Evolutionary conservation across 2,329 filamentous ascomycete species (phyloP), one percentile per base, ranked within the genome.

Genomic region (Berkeleyomyces basicola): DNA sequence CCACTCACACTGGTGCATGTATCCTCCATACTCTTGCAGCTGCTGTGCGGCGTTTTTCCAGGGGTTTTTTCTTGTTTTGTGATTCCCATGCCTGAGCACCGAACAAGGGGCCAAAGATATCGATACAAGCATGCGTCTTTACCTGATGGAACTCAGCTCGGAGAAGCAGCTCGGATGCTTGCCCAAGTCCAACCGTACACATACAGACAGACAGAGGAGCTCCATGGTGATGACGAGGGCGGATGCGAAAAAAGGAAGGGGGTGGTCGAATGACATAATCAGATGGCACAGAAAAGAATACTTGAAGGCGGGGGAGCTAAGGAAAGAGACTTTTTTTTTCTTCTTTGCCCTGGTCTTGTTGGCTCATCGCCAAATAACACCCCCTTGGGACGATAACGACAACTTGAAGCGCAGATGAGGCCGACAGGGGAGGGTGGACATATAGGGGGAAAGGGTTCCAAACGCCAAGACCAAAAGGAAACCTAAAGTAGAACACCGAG

Each of bases 351-450:
- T 36, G 10, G 51, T 10, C 9, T 31, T 23, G 43, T 57, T 7
- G 31, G 7, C 23, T 53, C 6, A 31, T 59, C 58, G 58, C 58
- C 58, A 59, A 59, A 59, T 14, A 23, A 44, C 58, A 43, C 58
- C 23, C 58, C 58, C 10, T 59, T 53, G 40, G 40, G 58, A 43
- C 36, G 58, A 59, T 59, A 59, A 59, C 58, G 58, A 59, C 58
- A 59, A 59, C 58, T 59, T 59, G 37, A 59, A 59, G 58, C 58
- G 58, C 58, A 59, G 43, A 39, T 49, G 36, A 39, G 37, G 31
- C 9, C 36, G 40, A 40, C n/a, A 43, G 57, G 37, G 36, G 31
- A 43, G 42, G 9, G 42, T 14, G 46, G 43, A 31, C 46, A 62
- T 58, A 47, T n/a, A 58, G 14, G 59, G 31, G 58, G 11, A 55